Conservation (phyloP, 345 rosid genomes). For the Eucalyptus marginata region DNA sequence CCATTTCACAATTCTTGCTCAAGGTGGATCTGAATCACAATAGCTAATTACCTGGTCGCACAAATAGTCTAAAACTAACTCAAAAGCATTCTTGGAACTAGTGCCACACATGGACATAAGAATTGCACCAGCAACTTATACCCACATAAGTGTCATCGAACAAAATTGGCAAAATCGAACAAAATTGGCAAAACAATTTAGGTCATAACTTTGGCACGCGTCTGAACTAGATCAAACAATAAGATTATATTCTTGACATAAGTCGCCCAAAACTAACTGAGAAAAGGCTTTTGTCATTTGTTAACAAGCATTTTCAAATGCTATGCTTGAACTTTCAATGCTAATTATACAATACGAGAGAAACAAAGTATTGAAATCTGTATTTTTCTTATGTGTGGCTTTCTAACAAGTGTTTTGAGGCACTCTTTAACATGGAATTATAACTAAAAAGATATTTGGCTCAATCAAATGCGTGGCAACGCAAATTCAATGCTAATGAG, state of each 20-base stretch:
- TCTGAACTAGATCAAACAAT: neutral
- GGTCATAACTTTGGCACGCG: neutral
- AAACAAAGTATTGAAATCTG: neutral
- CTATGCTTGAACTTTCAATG: neutral
- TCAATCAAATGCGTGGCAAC: neutral
- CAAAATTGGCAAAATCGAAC: too few relatives aligned
- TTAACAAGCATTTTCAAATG: neutral
- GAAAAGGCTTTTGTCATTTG: neutral
- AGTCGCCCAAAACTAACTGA: neutral
- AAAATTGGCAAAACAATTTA: neutral
- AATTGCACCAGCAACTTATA: neutral
- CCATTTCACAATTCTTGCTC: neutral
- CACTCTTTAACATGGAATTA: neutral
- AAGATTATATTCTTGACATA: neutral
- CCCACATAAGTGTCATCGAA: neutral
- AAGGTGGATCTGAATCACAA: neutral
- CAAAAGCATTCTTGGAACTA: neutral
- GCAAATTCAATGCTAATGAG: neutral
- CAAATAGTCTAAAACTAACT: neutral
- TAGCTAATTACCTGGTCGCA: neutral
- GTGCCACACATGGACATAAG: neutral
- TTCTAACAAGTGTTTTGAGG: neutral
- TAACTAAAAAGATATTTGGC: neutral
- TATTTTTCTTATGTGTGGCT: neutral
- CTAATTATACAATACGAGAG: neutral